A percentile compares a stretch with the other conserved stretches of the same genome.
These are phyloP conservation scores for Mastigamoeba balamuthi DNA, from an alignment of 78 protist genomes.

Conservation along the genomic window DNA sequence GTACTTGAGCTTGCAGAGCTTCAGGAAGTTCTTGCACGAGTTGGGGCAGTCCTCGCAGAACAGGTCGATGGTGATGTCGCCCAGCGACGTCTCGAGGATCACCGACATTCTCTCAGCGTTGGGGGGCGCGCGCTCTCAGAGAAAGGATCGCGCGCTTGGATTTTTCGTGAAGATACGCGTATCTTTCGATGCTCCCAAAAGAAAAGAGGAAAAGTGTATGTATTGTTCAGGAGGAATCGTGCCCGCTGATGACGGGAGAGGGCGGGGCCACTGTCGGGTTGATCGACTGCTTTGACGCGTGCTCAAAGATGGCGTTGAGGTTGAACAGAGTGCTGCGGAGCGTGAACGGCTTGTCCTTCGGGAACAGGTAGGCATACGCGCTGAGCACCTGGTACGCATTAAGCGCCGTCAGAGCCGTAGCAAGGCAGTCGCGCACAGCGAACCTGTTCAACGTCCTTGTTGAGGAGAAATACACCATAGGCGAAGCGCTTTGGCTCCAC, in stretches of 20 bases:
- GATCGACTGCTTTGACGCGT: too few species aligned
- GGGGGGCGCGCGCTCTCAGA: too few species aligned
- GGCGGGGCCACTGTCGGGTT: too few species aligned
- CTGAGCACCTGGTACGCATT: too few species aligned
- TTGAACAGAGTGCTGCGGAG: neutral
- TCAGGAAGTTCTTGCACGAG: conserved; percentile 80
- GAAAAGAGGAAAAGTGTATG: neutral
- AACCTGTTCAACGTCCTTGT: neutral
- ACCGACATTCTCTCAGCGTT: too few species aligned
- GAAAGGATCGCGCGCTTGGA: too few species aligned
- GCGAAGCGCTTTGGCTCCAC: neutral
- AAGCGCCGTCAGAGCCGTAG: too few species aligned
- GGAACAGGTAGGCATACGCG: too few species aligned
- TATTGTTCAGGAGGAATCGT: neutral
- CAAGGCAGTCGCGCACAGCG: neutral
- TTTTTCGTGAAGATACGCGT: too few species aligned
- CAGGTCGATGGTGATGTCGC: conserved; percentile 90
- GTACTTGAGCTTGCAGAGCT: conserved; percentile 92
- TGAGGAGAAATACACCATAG: neutral
- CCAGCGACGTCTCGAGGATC: conserved; percentile 84
- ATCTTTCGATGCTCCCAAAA: neutral
- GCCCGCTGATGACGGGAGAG: too few species aligned
- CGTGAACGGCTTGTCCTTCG: neutral
- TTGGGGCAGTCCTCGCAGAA: conserved; percentile 70
- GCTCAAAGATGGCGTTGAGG: neutral